A percentile compares a stretch with the other conserved stretches of the same genome.
Evolutionary conservation across 441 rosid species (phyloP).

Genomic region (Populus hybrid): DNA sequence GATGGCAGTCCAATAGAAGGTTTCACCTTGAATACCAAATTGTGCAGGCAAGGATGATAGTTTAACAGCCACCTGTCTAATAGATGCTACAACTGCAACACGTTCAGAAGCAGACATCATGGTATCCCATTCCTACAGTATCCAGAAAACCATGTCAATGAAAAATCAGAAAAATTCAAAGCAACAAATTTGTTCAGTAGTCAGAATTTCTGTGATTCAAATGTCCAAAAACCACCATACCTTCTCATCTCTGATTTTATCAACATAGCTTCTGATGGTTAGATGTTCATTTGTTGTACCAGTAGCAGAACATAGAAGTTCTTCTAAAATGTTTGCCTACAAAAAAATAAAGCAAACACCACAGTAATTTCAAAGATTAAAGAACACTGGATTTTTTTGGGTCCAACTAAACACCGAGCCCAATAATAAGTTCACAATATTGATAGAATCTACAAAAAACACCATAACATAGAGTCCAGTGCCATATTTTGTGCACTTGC

Average conservation of each 20-base stretch:
- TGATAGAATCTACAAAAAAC: background rate
- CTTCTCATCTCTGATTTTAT: constrained; percentile 76
- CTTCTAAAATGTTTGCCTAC: constrained; percentile 87
- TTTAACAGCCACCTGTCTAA: constrained; percentile 61
- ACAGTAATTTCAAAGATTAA: constrained; percentile 12
- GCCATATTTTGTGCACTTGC: background rate
- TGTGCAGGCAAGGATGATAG: constrained; percentile 59
- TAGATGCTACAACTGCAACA: constrained; percentile 66
- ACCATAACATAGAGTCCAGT: background rate
- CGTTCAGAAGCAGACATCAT: constrained; percentile 72
- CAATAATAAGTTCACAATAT: background rate
- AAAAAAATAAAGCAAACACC: constrained; percentile 24
- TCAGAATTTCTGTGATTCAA: constrained; percentile 17
- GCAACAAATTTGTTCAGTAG: constrained; percentile 11
- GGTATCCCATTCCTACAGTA: constrained; percentile 75
- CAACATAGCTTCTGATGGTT: constrained; percentile 57
- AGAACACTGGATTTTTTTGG: background rate
- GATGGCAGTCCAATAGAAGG: constrained; percentile 69
- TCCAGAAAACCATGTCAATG: constrained; percentile 17
- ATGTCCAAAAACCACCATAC: constrained; percentile 30
- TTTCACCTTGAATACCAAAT: constrained; percentile 75
- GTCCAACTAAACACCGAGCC: background rate
- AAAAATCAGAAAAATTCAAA: constrained; percentile 22
- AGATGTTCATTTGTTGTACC: constrained; percentile 45
- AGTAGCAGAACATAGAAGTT: constrained; percentile 55